phyloP scores from a whole-genome alignment of 1,284 basidiomycete genomes.

The Mrakiaceae sp. region DNA sequence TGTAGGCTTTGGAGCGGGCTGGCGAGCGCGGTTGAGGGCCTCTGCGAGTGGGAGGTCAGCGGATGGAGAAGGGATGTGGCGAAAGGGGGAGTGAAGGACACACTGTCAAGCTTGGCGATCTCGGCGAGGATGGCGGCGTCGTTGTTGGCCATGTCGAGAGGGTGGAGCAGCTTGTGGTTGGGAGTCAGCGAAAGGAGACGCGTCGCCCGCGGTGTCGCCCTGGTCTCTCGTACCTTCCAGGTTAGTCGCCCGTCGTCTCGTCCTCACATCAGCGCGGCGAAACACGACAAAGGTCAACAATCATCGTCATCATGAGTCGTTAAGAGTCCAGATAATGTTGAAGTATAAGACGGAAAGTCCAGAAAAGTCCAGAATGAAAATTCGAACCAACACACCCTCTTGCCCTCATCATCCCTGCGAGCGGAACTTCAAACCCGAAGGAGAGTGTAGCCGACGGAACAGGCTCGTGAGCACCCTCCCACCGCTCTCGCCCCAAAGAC shows the following conservation, averaged over 20 bases:
- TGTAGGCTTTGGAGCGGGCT: background rate
- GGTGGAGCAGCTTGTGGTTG: background rate
- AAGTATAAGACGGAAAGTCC: no score
- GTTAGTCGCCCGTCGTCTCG: background rate
- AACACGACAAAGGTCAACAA: background rate
- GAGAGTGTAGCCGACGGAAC: background rate
- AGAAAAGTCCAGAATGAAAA: background rate
- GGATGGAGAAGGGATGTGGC: background rate
- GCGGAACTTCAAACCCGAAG: no score
- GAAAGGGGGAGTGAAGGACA: background rate
- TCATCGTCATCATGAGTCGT: no score
- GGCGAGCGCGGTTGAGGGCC: background rate
- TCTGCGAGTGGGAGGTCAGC: background rate
- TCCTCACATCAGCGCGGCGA: background rate
- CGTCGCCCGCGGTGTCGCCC: background rate
- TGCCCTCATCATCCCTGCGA: background rate
- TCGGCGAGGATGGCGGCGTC: slow-evolving; percentile 15
- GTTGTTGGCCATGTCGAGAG: background rate
- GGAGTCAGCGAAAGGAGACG: background rate
- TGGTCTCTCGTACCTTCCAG: no score
- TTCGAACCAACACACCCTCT: background rate
- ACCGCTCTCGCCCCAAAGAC: slow-evolving; percentile 16
- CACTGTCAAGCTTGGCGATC: slow-evolving; percentile 16
- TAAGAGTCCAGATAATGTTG: no score
- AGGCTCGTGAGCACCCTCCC: slow-evolving; percentile 2